phyloP scores from a whole-genome alignment of 1,139 yeast genomes.

The Lodderomyces metapsilosis region DNA sequence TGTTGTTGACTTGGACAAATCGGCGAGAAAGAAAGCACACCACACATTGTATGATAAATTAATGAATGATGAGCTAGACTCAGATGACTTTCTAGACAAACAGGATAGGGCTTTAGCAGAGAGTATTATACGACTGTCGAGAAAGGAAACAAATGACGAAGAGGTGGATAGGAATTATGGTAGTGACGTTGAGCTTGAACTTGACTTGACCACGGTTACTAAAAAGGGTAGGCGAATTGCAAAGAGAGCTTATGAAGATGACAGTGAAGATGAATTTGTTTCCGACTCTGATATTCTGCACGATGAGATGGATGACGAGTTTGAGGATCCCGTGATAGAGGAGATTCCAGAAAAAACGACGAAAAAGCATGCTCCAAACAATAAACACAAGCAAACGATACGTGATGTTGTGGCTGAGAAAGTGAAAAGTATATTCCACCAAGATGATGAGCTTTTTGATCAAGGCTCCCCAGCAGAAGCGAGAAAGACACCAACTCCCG shows the following conservation, averaged over 20 bases:
- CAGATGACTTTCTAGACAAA: constrained; percentile 23
- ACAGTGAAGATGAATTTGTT: constrained; percentile 9
- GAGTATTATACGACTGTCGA: constrained; percentile 28
- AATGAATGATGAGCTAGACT: constrained; percentile 36
- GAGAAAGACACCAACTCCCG: background rate
- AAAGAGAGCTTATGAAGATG: constrained; percentile 15
- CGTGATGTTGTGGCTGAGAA: constrained; percentile 21
- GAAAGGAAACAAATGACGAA: constrained; percentile 13
- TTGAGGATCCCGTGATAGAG: background rate
- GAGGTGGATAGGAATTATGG: constrained; percentile 19
- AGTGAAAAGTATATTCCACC: constrained; percentile 36
- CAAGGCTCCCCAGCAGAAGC: constrained; percentile 6
- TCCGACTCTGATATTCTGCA: background rate
- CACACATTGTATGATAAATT: constrained; percentile 28
- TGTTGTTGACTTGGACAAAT: constrained; percentile 40
- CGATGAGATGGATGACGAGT: constrained; percentile 8
- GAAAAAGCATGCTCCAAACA: constrained; percentile 2
- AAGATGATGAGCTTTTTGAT: constrained; percentile 23
- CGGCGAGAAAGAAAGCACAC: constrained; percentile 53
- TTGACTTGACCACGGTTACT: constrained; percentile 19
- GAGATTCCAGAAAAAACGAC: background rate
- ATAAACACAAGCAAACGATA: constrained; percentile 7
- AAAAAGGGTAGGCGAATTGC: constrained; percentile 14
- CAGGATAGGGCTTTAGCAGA: constrained; percentile 52
- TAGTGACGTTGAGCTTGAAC: constrained; percentile 33